phyloP scores from a whole-genome alignment of 768 basidiomycete genomes.

The Strobilomyces confusus region DNA sequence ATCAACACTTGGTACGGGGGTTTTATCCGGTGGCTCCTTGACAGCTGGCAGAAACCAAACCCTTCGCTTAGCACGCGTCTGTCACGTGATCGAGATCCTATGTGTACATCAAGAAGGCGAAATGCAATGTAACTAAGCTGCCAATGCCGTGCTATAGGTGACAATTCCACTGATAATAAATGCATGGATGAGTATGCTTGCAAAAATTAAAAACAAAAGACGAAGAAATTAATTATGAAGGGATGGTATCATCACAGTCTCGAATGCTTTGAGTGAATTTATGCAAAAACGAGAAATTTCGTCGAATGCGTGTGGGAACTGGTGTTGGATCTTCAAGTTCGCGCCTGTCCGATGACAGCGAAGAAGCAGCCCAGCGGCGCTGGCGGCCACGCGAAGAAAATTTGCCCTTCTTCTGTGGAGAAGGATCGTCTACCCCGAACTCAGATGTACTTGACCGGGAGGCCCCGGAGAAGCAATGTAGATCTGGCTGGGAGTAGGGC shows the following conservation, averaged over 20 bases:
- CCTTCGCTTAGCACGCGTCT: constrained; percentile 10
- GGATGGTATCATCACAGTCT: constrained; percentile 8
- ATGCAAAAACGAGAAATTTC: constrained; percentile 36
- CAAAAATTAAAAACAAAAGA: not conserved
- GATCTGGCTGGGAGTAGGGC: constrained; percentile 32
- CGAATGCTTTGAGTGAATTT: constrained; percentile 25
- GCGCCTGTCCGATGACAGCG: constrained; percentile 6
- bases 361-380: constrained; percentile 21
- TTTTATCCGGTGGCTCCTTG: constrained; percentile 5
- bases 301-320: constrained; percentile 25
- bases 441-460: constrained; percentile 14
- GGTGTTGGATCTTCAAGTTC: constrained; percentile 17
- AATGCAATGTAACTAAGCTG: constrained; percentile 14
- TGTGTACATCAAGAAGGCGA: constrained; percentile 6
- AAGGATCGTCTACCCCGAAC: constrained; percentile 20
- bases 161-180: constrained; percentile 2
- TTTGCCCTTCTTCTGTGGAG: constrained; percentile 9
- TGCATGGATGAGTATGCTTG: constrained; percentile 19
- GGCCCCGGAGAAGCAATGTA: constrained; percentile 21
- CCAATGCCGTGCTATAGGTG: constrained; percentile 3
- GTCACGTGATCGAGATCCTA: constrained; percentile 26
- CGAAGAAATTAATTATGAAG: constrained; percentile 7
- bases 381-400: constrained; percentile 18
- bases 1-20: constrained; percentile 12
- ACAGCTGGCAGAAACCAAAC: not conserved